Base-by-base conservation (phyloP, 1,284 basidiomycete genomes). In the Takashimella tepidaria region DNA sequence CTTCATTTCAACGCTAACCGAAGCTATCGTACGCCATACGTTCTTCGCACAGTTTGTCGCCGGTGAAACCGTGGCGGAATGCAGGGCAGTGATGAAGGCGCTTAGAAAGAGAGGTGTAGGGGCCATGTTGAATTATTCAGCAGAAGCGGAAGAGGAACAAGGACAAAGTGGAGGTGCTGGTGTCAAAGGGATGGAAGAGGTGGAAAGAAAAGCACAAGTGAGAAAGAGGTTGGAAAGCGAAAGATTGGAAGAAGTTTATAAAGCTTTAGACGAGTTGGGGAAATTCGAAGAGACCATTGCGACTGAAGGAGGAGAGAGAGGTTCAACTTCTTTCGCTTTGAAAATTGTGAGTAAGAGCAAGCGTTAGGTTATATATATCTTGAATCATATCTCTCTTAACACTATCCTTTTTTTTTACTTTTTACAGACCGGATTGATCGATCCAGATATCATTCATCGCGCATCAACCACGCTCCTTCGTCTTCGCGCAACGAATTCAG, bases 1-100 rank as follows among this genome's bases (percentile, higher is more conserved):
- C 1, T 82, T 84, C 3, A 56, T 93, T 1, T 81, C 78, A 54
- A 76, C 81, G 47, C 59, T 89, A 41, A 84, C 87, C 2, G 85
- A 91, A 68, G 79, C 79, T 5, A 69, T 89, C 55, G 85, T 95
- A 10, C 80, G 89, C 44, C 75, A 79, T 24, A 95, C 92, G 2
- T 96, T 96, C 78, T 96, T 93, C 68, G 79, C 82, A 47, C 76
- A 80, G 65, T 96, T 96, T 64, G 90, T 93, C 5, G 89, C 90
- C 1, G 90, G 88, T 3, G 91, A 95, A 57, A 86, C 86, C 0
- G 86, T 86, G 0, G 79, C 82, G 27, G 84, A 81, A 41, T 83
- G 84, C 12, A 62, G 89, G 6, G 83, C 86, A 2, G 68, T 87
- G 3, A 81, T 95, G 45, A 78, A 79, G 41, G 68, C 74, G 16